Evolutionary conservation across 1,139 yeast species (phyloP), one percentile per base, ranked within the genome.

Genomic region (Entelexis paramagnoliae): DNA sequence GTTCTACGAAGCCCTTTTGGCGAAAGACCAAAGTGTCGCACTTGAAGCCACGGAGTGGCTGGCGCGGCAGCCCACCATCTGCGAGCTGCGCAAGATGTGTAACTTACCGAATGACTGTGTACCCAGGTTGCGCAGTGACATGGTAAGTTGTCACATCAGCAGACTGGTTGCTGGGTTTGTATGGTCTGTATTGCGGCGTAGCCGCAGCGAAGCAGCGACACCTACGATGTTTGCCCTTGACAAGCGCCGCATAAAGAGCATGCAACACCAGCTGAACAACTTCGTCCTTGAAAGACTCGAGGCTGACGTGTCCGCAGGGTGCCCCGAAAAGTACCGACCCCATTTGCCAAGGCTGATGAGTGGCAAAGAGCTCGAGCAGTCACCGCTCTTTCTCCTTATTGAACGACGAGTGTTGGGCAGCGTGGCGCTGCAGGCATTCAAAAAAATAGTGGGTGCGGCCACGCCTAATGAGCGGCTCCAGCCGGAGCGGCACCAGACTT

Each of bases 1-100:
- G 65, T 87, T 87, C n/a, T 47, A 49, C 36, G 22, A 22, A 11
- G 16, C 38, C 2, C 35, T 44, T 19, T 10, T 50, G 8, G 24
- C 16, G 8, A 7, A 39, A 2, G 47, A 46, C 8, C 2, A 4
- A 6, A 22, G 4, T 4, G 3, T 36, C 10, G 13, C 11, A 20
- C 16, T 4, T 17, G 28, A 20, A 13, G 43, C 50, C 13, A 13
- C 20, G 8, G 17, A 26, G 6, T 55, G 58, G 58, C 29, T 55
- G 4, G 13, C 8, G 7, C 11, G 8, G 6, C 57, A 54, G 34
- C 55, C 53, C 1, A 20, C 28, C 2, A 40, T 49, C 9, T 14
- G 10, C 1, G 47, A 16, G 13, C 17, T 44, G 11, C 34, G 47
- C 24, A 16, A 2, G 11, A 10, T 9, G 24, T 34, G 40, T 16